These are phyloP conservation scores for Russula sp. DNA, from an alignment of 768 basidiomycete species.

Conservation along the genomic window DNA sequence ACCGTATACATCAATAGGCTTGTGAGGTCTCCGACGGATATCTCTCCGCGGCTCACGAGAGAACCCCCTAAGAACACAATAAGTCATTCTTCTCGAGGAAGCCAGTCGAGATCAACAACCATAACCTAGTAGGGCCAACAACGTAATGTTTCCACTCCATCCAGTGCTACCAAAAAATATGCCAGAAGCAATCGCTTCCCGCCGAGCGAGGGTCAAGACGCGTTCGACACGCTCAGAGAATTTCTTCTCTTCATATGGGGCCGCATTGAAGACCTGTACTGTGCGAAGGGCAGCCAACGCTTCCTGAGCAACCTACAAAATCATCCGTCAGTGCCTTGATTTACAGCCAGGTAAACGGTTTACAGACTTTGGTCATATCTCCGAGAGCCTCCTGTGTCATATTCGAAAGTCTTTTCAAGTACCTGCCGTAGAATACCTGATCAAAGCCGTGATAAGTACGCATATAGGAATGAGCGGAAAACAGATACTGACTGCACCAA, in stretches of 20 bases:
- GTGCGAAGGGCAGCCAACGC: slow-evolving; percentile 81
- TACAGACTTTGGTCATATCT: slow-evolving; percentile 74
- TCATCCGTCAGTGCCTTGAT: neutral
- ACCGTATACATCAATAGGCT: slow-evolving; percentile 86
- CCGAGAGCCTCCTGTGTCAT: slow-evolving; percentile 92
- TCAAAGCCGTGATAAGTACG: slow-evolving; percentile 19
- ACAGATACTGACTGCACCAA: slow-evolving; percentile 63
- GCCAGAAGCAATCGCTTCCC: slow-evolving; percentile 84
- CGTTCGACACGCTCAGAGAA: slow-evolving; percentile 59
- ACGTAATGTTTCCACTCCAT: slow-evolving; percentile 89
- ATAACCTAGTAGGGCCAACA: slow-evolving; percentile 85
- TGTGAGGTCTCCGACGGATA: slow-evolving; percentile 88
- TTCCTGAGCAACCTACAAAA: slow-evolving; percentile 73
- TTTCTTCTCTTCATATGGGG: slow-evolving; percentile 64
- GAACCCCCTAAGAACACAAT: slow-evolving; percentile 57
- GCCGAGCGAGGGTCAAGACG: slow-evolving; percentile 70
- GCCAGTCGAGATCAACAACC: slow-evolving; percentile 39
- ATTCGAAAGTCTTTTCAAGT: slow-evolving; percentile 85
- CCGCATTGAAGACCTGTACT: slow-evolving; percentile 87
- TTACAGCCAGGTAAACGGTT: neutral
- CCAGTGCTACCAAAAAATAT: slow-evolving; percentile 91
- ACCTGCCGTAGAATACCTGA: slow-evolving; percentile 93
- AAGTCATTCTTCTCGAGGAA: neutral
- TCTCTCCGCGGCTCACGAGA: slow-evolving; percentile 79
- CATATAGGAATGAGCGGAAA: slow-evolving; percentile 2